These are phyloP conservation scores for Apiotrichum mycotoxinovorans DNA, from an alignment of 1,284 basidiomycete genomes.

Conservation along the genomic window DNA sequence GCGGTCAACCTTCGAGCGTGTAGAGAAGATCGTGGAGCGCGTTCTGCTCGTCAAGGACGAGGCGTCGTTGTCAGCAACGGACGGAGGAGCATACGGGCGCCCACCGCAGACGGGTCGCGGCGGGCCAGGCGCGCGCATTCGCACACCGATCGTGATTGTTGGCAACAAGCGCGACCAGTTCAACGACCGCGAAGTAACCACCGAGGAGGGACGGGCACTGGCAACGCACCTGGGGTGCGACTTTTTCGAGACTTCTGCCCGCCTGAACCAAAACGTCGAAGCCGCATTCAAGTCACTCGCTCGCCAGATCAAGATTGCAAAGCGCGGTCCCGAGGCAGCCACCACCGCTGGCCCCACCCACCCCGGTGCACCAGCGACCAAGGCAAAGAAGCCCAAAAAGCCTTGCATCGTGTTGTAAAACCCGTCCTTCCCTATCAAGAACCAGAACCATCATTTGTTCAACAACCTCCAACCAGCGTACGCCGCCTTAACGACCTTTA, in stretches of 20 bases:
- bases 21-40: conserved; percentile 90
- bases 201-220: conserved; percentile 79
- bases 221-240: conserved; percentile 86
- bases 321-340: conserved; percentile 21
- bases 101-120: not conserved
- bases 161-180: conserved; percentile 82
- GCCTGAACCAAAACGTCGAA: conserved; percentile 93
- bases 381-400: conserved; percentile 42
- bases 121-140: not conserved
- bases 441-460: no score
- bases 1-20: conserved; percentile 86
- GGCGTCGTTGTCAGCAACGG: conserved; percentile 54
- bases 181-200: conserved; percentile 78
- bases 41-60: conserved; percentile 89
- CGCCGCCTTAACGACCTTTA: no score
- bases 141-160: conserved; percentile 64
- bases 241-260: conserved; percentile 95
- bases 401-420: conserved; percentile 49
- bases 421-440: not conserved
- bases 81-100: conserved; percentile 3
- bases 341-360: not conserved
- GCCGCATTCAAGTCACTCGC: conserved; percentile 87
- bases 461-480: no score
- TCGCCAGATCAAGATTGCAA: conserved; percentile 62
- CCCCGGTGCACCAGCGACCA: conserved; percentile 10